Conservation (phyloP, 208 protist genomes). For the Acanthamoeba healyi region DNA sequence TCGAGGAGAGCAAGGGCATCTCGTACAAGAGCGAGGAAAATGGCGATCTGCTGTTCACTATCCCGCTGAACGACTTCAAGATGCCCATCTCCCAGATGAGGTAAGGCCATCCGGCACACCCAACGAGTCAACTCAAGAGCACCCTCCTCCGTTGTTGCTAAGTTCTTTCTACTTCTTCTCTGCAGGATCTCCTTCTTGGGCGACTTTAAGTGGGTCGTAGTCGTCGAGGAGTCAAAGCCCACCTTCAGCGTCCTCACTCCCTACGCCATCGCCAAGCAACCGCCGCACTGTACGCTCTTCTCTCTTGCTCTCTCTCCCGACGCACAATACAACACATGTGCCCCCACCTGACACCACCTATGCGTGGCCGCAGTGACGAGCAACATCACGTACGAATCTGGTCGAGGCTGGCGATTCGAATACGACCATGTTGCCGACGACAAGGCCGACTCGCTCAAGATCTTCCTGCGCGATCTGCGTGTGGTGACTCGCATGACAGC, state of each 20-base stretch:
- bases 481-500: conserved; percentile 31
- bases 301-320: background rate
- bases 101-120: background rate
- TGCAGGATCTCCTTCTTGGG: conserved; percentile 44
- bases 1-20: conserved; percentile 59
- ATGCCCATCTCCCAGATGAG: conserved; percentile 56
- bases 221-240: conserved; percentile 11
- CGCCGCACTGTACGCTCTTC: background rate
- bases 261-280: background rate
- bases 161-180: background rate
- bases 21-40: background rate
- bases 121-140: no score
- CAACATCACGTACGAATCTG: conserved; percentile 16
- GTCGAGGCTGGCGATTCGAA: background rate
- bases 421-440: conserved; percentile 47
- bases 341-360: no score
- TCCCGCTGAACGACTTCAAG: conserved; percentile 25
- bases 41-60: conserved; percentile 53
- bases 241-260: background rate
- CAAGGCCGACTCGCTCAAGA: conserved; percentile 33
- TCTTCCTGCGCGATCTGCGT: conserved; percentile 55
- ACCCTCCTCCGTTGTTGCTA: background rate
- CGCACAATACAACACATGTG: background rate
- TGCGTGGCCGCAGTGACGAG: background rate
- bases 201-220: conserved; percentile 41